Conservation (phyloP, 495 filamentous ascomycete genomes). For the Melanomma pulvis-pyrius region DNA sequence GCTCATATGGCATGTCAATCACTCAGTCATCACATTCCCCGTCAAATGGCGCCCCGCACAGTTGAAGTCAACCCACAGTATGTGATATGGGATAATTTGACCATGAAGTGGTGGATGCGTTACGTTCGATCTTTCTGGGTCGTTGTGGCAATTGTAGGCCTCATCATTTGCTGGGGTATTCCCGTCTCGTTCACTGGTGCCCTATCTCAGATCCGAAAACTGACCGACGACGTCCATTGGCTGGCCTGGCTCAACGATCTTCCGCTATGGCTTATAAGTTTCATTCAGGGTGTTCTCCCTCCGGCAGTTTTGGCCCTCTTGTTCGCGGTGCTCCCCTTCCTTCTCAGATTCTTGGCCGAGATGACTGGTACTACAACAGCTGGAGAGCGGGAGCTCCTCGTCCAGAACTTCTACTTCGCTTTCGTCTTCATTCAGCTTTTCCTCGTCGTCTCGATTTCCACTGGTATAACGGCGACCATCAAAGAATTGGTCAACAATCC, state of each 20-base stretch:
- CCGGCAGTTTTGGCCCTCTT: constrained; percentile 76
- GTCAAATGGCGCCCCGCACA: constrained; percentile 89
- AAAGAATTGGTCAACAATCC: constrained; percentile 61
- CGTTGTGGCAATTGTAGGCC: constrained; percentile 63
- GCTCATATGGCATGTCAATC: constrained; percentile 98
- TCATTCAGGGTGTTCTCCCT: constrained; percentile 85
- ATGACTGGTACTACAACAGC: constrained; percentile 84
- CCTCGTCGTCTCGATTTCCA: constrained; percentile 85
- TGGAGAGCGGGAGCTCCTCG: constrained; percentile 73
- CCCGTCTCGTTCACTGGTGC: constrained; percentile 87
- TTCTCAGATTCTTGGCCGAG: constrained; percentile 72
- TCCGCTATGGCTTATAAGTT: constrained; percentile 66
- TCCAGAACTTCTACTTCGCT: constrained; percentile 90
- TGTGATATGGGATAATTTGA: constrained; percentile 98
- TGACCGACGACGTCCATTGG: constrained; percentile 67
- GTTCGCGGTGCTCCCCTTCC: constrained; percentile 76
- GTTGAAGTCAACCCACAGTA: constrained; percentile 93
- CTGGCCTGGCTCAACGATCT: constrained; percentile 68
- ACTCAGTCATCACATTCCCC: constrained; percentile 86
- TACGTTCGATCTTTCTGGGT: constrained; percentile 75
- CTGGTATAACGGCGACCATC: constrained; percentile 72
- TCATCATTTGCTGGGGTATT: constrained; percentile 88
- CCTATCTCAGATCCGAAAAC: constrained; percentile 71
- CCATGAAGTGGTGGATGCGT: constrained; percentile 90
- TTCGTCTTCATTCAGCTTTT: constrained; percentile 97